Evolutionary conservation across 2,329 filamentous ascomycete genomes (phyloP), one percentile per base, ranked within the genome.

Genomic region (Botryosphaeria agaves): DNA sequence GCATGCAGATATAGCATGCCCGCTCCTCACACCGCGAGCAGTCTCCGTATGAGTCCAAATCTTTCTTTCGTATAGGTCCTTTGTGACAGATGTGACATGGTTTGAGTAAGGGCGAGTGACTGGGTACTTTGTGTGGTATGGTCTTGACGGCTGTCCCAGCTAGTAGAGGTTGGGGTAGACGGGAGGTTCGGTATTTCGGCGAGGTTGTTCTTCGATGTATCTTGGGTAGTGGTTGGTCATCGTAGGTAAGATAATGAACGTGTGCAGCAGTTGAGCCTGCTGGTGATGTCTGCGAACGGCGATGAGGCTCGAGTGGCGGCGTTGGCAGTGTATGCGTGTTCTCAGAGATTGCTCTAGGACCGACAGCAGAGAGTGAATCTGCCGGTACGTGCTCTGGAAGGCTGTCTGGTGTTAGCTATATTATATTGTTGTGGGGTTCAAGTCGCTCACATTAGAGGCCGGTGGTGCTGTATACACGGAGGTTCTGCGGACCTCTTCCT

Each of bases 21-120:
- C 72, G 60, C 37, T 66, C 56, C 7, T 61, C 57, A 44, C 76
- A 81, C 9, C 66, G 62, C 39, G 66, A 55, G 46, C 76, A 81
- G 41, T 71, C 61, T 28, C 71, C 65, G 44, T 72, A 79, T 7
- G 66, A 69, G 47, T 77, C 72, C 19, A 80, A 60, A 33, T 80
- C 72, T 5, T 62, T 62, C 45, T 69, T 76, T 40, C 70, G 70
- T 31, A 62, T 73, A 2, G 76, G 76, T 32, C 66, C 65, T 25
- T 72, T 66, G 41, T 67, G 66, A 57, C 76, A 81, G 38, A 78
- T 68, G 52, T 79, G 71, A 47, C 76, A 81, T 0, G 73, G 64
- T 23, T 52, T 55, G 16, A 72, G 53, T 7, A 23, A 12, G 21
- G 21, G 12, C 12, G 21, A 23, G 9, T 9, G 8, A 27, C 5